Evolutionary conservation across 1,139 yeast genomes (phyloP).

Genomic region (Yamadazyma dendronema): DNA sequence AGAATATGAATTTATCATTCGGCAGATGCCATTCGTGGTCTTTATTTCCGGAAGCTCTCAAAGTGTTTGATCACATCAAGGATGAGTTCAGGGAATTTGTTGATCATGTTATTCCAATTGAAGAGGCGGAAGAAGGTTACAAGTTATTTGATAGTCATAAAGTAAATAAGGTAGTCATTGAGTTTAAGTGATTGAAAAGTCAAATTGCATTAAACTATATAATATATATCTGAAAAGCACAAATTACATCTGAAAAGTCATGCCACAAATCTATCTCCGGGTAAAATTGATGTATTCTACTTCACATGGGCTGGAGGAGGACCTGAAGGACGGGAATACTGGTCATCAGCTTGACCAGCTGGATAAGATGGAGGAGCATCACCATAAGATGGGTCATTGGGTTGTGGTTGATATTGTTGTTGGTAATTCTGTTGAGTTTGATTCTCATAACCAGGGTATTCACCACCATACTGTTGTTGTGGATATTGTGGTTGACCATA

Average conservation of each 20-base stretch:
- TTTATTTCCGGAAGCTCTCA: slow-evolving; percentile 52
- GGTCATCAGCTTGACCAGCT: slow-evolving; percentile 1
- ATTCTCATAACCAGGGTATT: background rate
- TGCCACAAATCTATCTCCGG: no score
- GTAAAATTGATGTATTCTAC: slow-evolving; percentile 2
- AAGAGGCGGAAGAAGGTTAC: slow-evolving; percentile 47
- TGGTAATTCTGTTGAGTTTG: slow-evolving; percentile 5
- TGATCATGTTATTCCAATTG: slow-evolving; percentile 44
- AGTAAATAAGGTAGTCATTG: slow-evolving; percentile 57
- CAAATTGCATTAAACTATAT: background rate
- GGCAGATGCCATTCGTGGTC: slow-evolving; percentile 68
- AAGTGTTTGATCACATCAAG: slow-evolving; percentile 45
- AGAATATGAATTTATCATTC: slow-evolving; percentile 57
- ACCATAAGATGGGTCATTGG: slow-evolving; percentile 9
- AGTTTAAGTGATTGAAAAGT: slow-evolving; percentile 7
- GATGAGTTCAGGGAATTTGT: slow-evolving; percentile 47
- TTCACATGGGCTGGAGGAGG: slow-evolving; percentile 18
- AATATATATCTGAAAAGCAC: background rate
- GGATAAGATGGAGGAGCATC: slow-evolving; percentile 18
- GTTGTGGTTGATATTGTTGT: slow-evolving; percentile 4
- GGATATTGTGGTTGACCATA: background rate
- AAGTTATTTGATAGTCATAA: slow-evolving; percentile 51
- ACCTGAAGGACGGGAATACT: slow-evolving; percentile 12
- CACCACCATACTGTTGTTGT: background rate
- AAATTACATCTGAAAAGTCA: no score